Percentiles rank a stretch among this genome's conserved stretches.
These are phyloP conservation scores for Avicennia marina DNA, from an alignment of 257 asterid genomes.

Conservation along the genomic window DNA sequence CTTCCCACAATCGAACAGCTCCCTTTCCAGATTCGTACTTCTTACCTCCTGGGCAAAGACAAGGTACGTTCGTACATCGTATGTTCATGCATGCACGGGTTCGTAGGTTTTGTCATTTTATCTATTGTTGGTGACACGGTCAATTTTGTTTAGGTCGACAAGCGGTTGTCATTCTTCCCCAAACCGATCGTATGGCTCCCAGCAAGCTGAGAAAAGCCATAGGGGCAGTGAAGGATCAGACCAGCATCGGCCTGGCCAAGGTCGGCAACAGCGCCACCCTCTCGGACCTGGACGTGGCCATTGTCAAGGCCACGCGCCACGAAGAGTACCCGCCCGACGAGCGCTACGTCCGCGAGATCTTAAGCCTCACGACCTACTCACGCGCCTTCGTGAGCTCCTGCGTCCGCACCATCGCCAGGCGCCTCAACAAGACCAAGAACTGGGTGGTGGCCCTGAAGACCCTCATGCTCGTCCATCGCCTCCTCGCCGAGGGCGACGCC, in stretches of 20 bases:
- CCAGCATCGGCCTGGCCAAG: constrained; percentile 92
- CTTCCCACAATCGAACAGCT: too few relatives aligned
- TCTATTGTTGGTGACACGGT: too few relatives aligned
- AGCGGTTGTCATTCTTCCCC: too few relatives aligned
- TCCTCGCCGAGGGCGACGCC: constrained; percentile 67
- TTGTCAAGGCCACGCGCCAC: constrained; percentile 91
- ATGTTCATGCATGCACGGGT: too few relatives aligned
- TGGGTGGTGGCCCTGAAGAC: constrained; percentile 92
- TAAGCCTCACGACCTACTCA: constrained; percentile 69
- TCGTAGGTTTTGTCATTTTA: too few relatives aligned
- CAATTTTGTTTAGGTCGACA: too few relatives aligned
- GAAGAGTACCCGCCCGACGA: constrained; percentile 96
- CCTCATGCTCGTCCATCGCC: constrained; percentile 77
- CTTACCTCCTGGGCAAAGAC: too few relatives aligned
- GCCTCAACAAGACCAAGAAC: constrained; percentile 77
- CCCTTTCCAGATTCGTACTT: too few relatives aligned
- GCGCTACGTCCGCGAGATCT: constrained; percentile 65
- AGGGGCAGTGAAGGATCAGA: constrained; percentile 88
- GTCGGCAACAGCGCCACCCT: constrained; percentile 64
- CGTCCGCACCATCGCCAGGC: constrained; percentile 61
- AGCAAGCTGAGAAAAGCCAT: constrained; percentile 84
- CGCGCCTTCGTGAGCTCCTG: constrained; percentile 66
- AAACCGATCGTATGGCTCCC: too few relatives aligned
- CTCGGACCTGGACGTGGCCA: constrained; percentile 88
- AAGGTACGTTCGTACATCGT: too few relatives aligned